Evolutionary conservation across 179 eudicot species (phyloP), one percentile per base, ranked within the genome.

Genomic region (Actinidia chinensis): DNA sequence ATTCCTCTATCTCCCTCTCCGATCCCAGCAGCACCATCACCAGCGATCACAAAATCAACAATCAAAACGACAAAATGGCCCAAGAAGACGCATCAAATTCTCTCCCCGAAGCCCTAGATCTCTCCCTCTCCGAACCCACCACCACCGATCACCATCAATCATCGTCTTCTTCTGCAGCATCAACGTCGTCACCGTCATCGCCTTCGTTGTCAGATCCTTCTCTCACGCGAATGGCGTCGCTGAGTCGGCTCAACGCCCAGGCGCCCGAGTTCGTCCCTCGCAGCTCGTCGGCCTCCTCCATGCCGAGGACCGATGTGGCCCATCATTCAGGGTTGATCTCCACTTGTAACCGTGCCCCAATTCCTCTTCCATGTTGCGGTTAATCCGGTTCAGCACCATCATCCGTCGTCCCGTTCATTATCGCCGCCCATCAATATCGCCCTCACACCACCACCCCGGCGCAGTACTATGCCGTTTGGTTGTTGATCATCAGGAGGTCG

Each of bases 251-350:
- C 33, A 93, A 89, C 83, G 98, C 98, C 4, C 73, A 87, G 78
- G 98, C 98, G 10, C 92, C 94, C 1, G 98, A 92, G 80, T 93
- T 93, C 56, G 90, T 90, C 1, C 98, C 98, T 3, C 84, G 89
- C 9, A 74, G 48, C 12, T 68, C 73, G 5, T 50, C 14, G 4
- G 67, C 82, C 1, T 78, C 86, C 48, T 1, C 76, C 64, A 54
- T 18, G n/a, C 28, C 58, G 14, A 81, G 75, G 77, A 82, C 89
- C 50, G 63, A 80, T 75, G 25, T 80, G 51, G 67, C 74, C 76
- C 15, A 83, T 4, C 82, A 88, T 9, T 82, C 85, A 15, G 81
- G 80, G 17, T 44, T 86, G 78, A 77, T 89, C n/a, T n/a, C 14
- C 90, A 84, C 55, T 89, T 83, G 23, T 87, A 63, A 69, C 82